Conservation (phyloP, 306 rosid genomes). For the Quercus rubra region DNA sequence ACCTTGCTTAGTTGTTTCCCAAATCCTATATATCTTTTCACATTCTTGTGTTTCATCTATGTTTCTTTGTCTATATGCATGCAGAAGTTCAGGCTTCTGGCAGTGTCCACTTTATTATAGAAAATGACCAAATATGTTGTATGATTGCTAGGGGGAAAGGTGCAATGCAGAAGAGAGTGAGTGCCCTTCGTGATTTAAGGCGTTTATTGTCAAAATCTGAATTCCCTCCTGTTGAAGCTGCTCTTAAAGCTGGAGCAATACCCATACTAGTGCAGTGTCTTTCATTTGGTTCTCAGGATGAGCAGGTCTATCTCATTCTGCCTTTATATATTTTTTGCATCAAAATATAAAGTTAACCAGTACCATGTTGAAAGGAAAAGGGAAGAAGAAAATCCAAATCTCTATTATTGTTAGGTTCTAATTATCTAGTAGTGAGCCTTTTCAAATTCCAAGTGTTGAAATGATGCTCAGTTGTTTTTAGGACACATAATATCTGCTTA, state of each 20-base stretch:
- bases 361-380: neutral
- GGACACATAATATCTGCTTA: neutral
- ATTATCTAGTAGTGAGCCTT: neutral
- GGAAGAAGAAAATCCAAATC: neutral
- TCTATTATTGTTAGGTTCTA: neutral
- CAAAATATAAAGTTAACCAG: neutral
- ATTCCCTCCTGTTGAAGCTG: constrained; percentile 88
- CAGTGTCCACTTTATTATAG: neutral
- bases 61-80: neutral
- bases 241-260: constrained; percentile 78
- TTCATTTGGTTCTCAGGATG: constrained; percentile 93
- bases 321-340: neutral
- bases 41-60: neutral
- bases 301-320: constrained; percentile 53
- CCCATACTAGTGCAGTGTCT: constrained; percentile 79
- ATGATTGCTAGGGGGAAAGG: constrained; percentile 80
- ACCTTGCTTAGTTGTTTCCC: neutral
- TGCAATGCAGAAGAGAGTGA: constrained; percentile 71
- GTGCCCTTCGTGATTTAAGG: constrained; percentile 75
- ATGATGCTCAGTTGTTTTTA: constrained; percentile 16
- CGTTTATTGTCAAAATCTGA: constrained; percentile 80
- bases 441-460: neutral
- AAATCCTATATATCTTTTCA: neutral
- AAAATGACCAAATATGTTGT: constrained; percentile 6
- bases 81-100: neutral